phyloP scores from a whole-genome alignment of 1,139 yeast species.

The Geotrichum phurueaensis region DNA sequence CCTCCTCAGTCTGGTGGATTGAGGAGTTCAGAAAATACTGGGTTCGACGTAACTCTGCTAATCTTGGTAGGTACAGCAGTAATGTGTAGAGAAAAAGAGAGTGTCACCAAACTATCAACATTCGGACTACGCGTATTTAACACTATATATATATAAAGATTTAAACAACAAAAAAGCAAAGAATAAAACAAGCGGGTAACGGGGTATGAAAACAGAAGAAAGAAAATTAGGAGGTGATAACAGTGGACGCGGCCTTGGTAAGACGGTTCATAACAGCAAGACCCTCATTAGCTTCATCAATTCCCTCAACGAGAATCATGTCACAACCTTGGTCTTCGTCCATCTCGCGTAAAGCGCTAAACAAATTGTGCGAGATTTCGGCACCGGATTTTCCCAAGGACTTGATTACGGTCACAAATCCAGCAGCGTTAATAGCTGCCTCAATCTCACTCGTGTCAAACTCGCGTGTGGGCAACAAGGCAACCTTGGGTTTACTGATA shows the following conservation, averaged over 20 bases:
- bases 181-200: background rate
- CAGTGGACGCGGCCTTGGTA: slow-evolving; percentile 70
- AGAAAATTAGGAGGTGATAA: slow-evolving; percentile 6
- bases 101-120: background rate
- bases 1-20: slow-evolving; percentile 76
- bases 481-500: slow-evolving; percentile 36
- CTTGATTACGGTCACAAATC: background rate
- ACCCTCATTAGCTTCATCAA: slow-evolving; percentile 68
- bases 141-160: background rate
- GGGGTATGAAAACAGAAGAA: background rate
- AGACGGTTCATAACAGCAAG: slow-evolving; percentile 91
- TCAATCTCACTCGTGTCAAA: slow-evolving; percentile 18
- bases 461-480: slow-evolving; percentile 41
- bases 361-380: slow-evolving; percentile 68
- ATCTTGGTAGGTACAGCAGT: slow-evolving; percentile 12
- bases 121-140: background rate
- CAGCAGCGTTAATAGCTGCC: background rate
- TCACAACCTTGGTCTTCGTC: slow-evolving; percentile 58
- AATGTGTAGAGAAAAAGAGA: slow-evolving; percentile 7
- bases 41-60: slow-evolving; percentile 2
- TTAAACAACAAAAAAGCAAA: background rate
- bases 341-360: slow-evolving; percentile 62
- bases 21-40: slow-evolving; percentile 72
- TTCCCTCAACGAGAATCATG: slow-evolving; percentile 67
- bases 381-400: slow-evolving; percentile 51